These are phyloP conservation scores for Blastocystis sp. DNA, from an alignment of 352 stramenopile genomes.

Conservation along the genomic window DNA sequence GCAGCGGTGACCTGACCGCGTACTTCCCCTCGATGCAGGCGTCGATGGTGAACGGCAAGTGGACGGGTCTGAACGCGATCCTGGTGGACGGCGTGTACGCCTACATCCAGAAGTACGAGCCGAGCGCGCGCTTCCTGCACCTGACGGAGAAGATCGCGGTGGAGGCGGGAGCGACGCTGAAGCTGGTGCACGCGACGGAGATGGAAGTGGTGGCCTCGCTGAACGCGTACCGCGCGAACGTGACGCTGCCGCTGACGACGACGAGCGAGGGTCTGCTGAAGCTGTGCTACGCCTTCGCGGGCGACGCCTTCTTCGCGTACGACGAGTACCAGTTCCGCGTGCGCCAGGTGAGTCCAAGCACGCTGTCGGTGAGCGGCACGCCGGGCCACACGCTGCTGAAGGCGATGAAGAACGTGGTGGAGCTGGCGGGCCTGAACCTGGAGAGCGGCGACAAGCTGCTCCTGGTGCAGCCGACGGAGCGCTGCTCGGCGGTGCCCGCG, in stretches of 20 bases:
- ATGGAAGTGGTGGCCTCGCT: neutral
- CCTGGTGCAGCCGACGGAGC: neutral
- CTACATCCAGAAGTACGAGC: constrained; percentile 8
- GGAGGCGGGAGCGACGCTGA: constrained; percentile 26
- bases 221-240: constrained; percentile 26
- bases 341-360: neutral
- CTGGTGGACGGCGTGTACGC: constrained; percentile 31
- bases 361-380: neutral
- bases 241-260: constrained; percentile 28
- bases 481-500: neutral
- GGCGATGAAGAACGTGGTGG: constrained; percentile 20
- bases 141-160: neutral
- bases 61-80: constrained; percentile 9
- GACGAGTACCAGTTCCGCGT: constrained; percentile 23
- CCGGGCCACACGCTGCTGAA: neutral
- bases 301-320: constrained; percentile 58
- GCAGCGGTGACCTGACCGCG: neutral
- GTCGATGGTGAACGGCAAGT: constrained; percentile 22
- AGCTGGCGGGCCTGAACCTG: constrained; percentile 17
- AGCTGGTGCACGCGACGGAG: constrained; percentile 24
- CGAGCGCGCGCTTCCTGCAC: neutral
- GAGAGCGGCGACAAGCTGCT: neutral
- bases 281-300: constrained; percentile 64
- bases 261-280: constrained; percentile 17
- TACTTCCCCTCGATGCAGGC: constrained; percentile 55